Conservation (phyloP, 208 protist species). For the Trypanosoma platydactyli region DNA sequence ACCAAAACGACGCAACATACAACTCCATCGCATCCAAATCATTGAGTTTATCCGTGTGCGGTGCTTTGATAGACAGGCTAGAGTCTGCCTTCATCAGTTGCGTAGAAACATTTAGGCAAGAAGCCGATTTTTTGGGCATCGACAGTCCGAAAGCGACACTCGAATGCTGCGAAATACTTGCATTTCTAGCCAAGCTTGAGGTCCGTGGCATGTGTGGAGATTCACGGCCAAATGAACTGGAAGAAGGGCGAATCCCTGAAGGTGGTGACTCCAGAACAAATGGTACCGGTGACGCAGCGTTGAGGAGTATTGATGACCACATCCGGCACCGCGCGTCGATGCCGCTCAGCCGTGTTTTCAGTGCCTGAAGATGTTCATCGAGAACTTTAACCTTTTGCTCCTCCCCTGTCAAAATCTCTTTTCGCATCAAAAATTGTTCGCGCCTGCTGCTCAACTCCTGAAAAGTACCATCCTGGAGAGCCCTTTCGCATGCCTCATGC, state of each 20-base stretch:
- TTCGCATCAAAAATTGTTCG: constrained; percentile 69
- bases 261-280: neutral
- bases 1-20: constrained; percentile 63
- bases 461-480: constrained; percentile 52
- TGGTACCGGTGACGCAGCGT: neutral
- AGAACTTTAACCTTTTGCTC: constrained; percentile 61
- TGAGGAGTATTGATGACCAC: constrained; percentile 20
- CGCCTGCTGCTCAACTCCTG: constrained; percentile 70
- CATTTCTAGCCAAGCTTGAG: neutral
- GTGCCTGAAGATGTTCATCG: constrained; percentile 36
- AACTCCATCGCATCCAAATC: constrained; percentile 54
- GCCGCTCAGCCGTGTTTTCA: constrained; percentile 13
- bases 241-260: neutral
- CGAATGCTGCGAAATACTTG: neutral
- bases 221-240: neutral
- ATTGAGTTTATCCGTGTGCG: neutral
- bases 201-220: neutral
- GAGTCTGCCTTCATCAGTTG: neutral
- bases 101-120: neutral
- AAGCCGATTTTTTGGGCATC: neutral
- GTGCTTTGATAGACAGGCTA: constrained; percentile 2
- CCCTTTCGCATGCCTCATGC: constrained; percentile 65
- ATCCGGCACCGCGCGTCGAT: constrained; percentile 21
- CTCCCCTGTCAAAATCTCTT: constrained; percentile 68
- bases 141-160: neutral